Evolutionary conservation across 139 green algal genomes (phyloP).

Genomic region (Zygnema cylindricum): DNA sequence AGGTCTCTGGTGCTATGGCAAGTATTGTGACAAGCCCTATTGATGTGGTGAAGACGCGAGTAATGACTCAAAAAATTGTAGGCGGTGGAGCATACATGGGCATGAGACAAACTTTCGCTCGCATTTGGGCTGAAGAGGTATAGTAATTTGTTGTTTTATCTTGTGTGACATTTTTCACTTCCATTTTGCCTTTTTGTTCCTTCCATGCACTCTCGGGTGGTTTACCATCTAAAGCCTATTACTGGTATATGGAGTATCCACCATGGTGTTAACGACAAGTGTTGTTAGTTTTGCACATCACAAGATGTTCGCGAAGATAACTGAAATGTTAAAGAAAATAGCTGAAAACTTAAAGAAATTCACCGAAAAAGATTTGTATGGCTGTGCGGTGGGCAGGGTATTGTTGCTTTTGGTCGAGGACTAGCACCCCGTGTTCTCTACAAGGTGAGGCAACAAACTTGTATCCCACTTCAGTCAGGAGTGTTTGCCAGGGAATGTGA

Average conservation of each 20-base stretch:
- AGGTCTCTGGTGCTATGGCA: slow-evolving; percentile 53
- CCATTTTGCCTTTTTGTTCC: not conserved
- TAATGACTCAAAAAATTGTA: slow-evolving; percentile 54
- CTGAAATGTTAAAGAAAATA: no score
- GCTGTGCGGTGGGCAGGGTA: no score
- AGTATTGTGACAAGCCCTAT: slow-evolving; percentile 57
- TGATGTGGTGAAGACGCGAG: slow-evolving; percentile 60
- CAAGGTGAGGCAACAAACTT: slow-evolving; percentile 29
- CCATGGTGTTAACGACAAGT: not conserved
- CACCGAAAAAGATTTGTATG: no score
- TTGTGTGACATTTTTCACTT: no score
- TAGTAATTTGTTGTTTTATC: not conserved
- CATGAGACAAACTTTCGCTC: slow-evolving; percentile 28
- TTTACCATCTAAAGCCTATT: not conserved
- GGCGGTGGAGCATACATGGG: slow-evolving; percentile 24
- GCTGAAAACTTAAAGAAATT: no score
- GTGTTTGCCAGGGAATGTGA: no score
- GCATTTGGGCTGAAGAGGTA: slow-evolving; percentile 50
- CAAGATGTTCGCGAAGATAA: no score
- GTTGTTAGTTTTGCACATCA: no score
- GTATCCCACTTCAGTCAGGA: no score
- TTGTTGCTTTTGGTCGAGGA: slow-evolving; percentile 34
- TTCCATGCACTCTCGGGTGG: no score
- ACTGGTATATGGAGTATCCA: not conserved
- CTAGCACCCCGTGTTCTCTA: slow-evolving; percentile 39